phyloP scores from a whole-genome alignment of 2,329 filamentous ascomycete genomes.

The Sporothrix pseudoabietina region DNA sequence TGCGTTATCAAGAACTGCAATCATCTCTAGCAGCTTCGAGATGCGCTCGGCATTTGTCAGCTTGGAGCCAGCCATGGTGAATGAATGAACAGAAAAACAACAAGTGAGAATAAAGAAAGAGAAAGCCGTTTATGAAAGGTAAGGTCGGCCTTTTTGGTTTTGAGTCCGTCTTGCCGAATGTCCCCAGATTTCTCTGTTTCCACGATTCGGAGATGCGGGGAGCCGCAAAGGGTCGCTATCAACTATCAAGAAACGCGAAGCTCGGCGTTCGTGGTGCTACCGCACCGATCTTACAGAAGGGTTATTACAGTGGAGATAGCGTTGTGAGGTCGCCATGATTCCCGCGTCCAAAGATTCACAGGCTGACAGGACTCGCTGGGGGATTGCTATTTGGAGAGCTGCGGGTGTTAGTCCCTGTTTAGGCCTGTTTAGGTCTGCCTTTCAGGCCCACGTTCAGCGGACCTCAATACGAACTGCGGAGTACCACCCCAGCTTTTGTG shows the following conservation, averaged over 20 bases:
- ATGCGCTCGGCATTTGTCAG: constrained; percentile 28
- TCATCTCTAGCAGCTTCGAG: constrained; percentile 27
- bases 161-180: not conserved
- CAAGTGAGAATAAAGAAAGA: not conserved
- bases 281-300: not conserved
- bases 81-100: not conserved
- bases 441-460: not conserved
- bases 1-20: not conserved
- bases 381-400: not conserved
- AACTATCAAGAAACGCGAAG: not conserved
- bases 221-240: not conserved
- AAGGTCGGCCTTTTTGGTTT: not conserved
- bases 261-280: not conserved
- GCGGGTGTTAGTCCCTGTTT: not conserved
- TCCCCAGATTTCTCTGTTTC: not conserved
- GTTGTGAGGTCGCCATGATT: not conserved
- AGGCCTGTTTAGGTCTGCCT: not conserved
- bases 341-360: not conserved
- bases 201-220: not conserved
- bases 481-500: constrained; percentile 25
- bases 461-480: not conserved
- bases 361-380: not conserved
- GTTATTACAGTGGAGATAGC: not conserved
- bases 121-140: not conserved
- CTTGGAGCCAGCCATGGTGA: constrained; percentile 10